phyloP scores from a whole-genome alignment of 2,329 filamentous ascomycete species.

The Chrysoporthe deuterocubensis region DNA sequence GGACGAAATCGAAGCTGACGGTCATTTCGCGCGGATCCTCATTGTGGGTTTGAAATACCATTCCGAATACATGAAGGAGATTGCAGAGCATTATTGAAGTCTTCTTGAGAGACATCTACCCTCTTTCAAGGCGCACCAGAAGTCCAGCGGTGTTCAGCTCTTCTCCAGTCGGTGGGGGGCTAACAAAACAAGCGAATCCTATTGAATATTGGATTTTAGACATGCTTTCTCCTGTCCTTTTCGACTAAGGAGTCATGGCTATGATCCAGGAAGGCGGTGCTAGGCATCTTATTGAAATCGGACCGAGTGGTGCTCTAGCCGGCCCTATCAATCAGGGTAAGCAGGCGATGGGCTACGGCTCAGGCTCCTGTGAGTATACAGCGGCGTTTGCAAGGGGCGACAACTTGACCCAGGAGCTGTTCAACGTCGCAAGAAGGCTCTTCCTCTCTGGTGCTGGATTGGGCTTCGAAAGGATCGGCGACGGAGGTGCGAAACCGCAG shows the following conservation, averaged over 20 bases:
- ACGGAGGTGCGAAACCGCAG: not conserved
- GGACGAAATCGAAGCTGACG: conserved; percentile 29
- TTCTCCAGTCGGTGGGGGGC: conserved; percentile 29
- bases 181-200: conserved; percentile 6
- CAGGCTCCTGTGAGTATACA: conserved; percentile 25
- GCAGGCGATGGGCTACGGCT: not conserved
- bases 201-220: conserved; percentile 36
- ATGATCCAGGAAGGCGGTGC: conserved; percentile 26
- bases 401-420: conserved; percentile 26
- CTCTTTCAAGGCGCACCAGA: conserved; percentile 7
- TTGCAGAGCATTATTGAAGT: not conserved
- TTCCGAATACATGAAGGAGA: conserved; percentile 32
- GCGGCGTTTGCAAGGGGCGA: conserved; percentile 18
- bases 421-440: conserved; percentile 32
- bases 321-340: conserved; percentile 34
- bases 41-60: conserved; percentile 40
- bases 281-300: conserved; percentile 35
- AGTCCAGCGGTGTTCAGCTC: conserved; percentile 21
- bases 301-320: conserved; percentile 31
- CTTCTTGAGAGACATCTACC: conserved; percentile 11
- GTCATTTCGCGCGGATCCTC: conserved; percentile 37
- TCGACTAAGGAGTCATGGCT: conserved; percentile 28
- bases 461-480: conserved; percentile 8
- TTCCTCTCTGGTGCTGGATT: conserved; percentile 27
- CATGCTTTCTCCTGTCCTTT: conserved; percentile 36